Conservation (phyloP, 305 asterid species). For the Fraxinus dipetala region DNA sequence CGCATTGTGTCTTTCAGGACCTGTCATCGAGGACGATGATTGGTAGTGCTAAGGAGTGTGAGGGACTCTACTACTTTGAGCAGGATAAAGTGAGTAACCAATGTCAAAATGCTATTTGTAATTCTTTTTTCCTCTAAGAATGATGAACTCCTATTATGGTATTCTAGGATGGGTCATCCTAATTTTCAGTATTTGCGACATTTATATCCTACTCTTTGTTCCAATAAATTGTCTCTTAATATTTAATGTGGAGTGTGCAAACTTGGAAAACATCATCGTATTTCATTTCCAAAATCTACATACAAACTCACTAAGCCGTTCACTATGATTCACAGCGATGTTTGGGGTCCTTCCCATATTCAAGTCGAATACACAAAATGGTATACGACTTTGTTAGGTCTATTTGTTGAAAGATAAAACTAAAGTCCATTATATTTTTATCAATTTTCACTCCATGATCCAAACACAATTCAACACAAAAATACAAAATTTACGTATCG, state of each 20-base stretch:
- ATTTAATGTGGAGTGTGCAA: not conserved
- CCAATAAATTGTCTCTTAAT: not conserved
- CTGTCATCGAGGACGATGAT: too few relatives aligned
- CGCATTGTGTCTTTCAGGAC: too few relatives aligned
- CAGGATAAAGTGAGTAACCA: not conserved
- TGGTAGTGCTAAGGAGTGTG: not conserved
- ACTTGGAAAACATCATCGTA: not conserved
- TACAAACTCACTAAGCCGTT: not conserved
- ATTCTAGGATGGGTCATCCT: not conserved
- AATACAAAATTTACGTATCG: not conserved
- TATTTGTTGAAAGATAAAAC: not conserved
- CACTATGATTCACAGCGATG: not conserved
- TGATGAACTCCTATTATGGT: not conserved
- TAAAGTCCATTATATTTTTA: not conserved
- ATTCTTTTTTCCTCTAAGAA: not conserved
- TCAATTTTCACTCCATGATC: not conserved
- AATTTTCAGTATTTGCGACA: not conserved
- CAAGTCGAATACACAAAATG: not conserved
- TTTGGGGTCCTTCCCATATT: not conserved
- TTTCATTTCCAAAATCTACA: not conserved
- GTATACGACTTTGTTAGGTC: not conserved
- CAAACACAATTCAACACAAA: not conserved
- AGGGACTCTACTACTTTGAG: too few relatives aligned
- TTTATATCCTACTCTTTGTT: not conserved
- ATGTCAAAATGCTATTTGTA: not conserved